Evolutionary conservation across 139 green algal species (phyloP).

Genomic region (Penium margaritaceum): DNA sequence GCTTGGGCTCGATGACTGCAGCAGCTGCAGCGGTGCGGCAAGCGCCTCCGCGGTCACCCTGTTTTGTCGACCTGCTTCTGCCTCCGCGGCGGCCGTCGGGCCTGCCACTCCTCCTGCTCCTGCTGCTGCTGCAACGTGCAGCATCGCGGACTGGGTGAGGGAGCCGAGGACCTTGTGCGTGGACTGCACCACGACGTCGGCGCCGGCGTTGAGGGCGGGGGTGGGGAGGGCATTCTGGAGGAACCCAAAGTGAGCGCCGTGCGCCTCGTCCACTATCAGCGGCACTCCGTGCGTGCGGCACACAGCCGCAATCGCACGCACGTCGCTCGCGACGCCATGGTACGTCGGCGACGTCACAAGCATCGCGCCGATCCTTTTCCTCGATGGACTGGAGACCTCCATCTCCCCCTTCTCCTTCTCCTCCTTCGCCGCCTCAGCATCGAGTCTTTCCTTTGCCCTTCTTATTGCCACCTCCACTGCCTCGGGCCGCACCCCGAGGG

Average conservation of each 20-base stretch:
- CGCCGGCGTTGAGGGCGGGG: conserved; percentile 60
- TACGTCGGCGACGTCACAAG: conserved; percentile 84
- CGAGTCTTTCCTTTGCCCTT: neutral
- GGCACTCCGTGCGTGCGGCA: conserved; percentile 59
- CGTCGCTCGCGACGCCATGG: conserved; percentile 58
- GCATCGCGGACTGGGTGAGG: conserved; percentile 86
- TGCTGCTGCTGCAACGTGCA: conserved; percentile 64
- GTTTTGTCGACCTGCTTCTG: too few relatives aligned
- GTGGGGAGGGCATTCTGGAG: conserved; percentile 13
- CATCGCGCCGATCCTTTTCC: conserved; percentile 50
- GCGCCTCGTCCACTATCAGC: conserved; percentile 85
- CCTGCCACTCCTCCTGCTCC: too few relatives aligned
- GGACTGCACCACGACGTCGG: conserved; percentile 81
- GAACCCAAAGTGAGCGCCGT: conserved; percentile 75
- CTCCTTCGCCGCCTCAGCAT: neutral
- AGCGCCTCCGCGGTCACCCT: too few relatives aligned
- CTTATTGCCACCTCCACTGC: neutral
- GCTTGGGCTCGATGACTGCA: conserved; percentile 69
- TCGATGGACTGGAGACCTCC: neutral
- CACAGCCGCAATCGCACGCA: conserved; percentile 50
- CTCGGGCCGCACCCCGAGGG: neutral
- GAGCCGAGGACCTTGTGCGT: conserved; percentile 77
- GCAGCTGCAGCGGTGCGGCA: conserved; percentile 42
- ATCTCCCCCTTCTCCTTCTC: neutral
- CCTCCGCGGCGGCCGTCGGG: too few relatives aligned